A percentile compares a stretch with the other conserved stretches of the same genome.
Evolutionary conservation across 2,329 filamentous ascomycete species (phyloP).

Genomic region (Apiospora phragmitis): DNA sequence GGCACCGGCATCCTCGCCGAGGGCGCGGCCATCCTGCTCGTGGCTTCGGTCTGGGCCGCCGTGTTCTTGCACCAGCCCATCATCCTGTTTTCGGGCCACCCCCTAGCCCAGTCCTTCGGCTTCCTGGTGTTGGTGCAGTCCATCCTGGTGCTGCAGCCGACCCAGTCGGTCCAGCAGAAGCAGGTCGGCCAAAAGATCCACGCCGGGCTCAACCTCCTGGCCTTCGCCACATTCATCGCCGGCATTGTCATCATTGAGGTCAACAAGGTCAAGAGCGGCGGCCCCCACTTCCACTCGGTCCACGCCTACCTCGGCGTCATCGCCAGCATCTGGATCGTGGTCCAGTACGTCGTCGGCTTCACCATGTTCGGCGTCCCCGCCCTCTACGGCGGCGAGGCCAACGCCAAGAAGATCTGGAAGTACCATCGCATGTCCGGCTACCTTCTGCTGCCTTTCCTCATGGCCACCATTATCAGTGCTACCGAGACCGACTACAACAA

Average conservation of each 20-base stretch:
- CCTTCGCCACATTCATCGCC: conserved; percentile 60
- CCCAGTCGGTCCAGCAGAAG: conserved; percentile 76
- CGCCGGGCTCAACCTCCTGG: conserved; percentile 67
- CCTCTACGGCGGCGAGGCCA: conserved; percentile 72
- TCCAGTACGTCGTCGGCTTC: conserved; percentile 79
- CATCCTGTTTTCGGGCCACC: conserved; percentile 86
- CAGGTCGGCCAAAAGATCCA: conserved; percentile 60
- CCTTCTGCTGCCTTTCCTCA: conserved; percentile 64
- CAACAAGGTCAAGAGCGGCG: conserved; percentile 74
- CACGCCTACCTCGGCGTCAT: conserved; percentile 83
- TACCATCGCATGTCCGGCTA: conserved; percentile 85
- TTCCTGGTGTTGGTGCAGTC: conserved; percentile 77
- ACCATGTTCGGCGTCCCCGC: conserved; percentile 76
- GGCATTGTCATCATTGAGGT: conserved; percentile 74
- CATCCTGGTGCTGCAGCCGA: conserved; percentile 85
- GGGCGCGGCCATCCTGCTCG: conserved; percentile 72
- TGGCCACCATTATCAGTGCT: conserved; percentile 74
- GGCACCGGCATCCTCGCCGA: conserved; percentile 83
- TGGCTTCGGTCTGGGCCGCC: conserved; percentile 74
- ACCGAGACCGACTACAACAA: conserved; percentile 75
- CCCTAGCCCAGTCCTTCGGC: conserved; percentile 68
- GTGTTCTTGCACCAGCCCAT: conserved; percentile 66
- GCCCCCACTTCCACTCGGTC: conserved; percentile 73
- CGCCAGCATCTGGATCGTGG: conserved; percentile 67
- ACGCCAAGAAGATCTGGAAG: conserved; percentile 84